Base-by-base conservation (phyloP, 163 green algal genomes). In the Chlorella variabilis region DNA sequence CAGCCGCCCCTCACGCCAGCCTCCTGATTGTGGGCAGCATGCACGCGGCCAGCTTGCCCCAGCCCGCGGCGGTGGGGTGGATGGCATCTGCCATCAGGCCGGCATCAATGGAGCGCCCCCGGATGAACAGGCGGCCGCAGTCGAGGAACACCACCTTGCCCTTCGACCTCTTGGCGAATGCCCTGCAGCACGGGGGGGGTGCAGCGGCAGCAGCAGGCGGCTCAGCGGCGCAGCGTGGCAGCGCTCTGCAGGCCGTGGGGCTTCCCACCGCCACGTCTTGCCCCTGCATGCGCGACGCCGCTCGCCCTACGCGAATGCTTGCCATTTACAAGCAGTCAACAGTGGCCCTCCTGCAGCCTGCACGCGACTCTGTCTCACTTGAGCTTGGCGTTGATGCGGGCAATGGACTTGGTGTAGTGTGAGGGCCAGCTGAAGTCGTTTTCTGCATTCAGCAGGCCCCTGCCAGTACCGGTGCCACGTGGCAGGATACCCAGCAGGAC, bases 401-500 rank as follows among this genome's bases (percentile, higher is more conserved):
- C 39, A 20, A 58, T 73, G 59, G 59, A 42, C 41, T 74, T 61
- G 59, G 59, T 58, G 41, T 81, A 81, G 31, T 71, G 59, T 2
- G n/a, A 54, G 59, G 75, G 58, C 75, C 58, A 71, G 59, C n/a
- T 20, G 56, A 81, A 48, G 41, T 61, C 38, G 71, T 70, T 69
- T 2, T 31, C 2, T 11, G 18, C 58, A 15, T 38, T 33, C 23
- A 13, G 27, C 7, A 39, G 11, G 54, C 71, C 71, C 71, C 69
- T 79, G 71, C 71, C 71, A 2, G 54, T 69, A 36, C 54, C 71
- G 25, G 71, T 79, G 36, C 71, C 71, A n/a, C 71, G 71, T 18
- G 71, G 71, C 71, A 79, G 71, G 36, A 79, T 54, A 39, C 71
- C 71, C 71, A 79, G 3, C 8, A 79, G 6, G 36, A 79, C 25